A percentile compares a stretch with the other conserved stretches of the same genome.
phyloP scores from a whole-genome alignment of 2,329 filamentous ascomycete genomes.

The Venturia asperata region DNA sequence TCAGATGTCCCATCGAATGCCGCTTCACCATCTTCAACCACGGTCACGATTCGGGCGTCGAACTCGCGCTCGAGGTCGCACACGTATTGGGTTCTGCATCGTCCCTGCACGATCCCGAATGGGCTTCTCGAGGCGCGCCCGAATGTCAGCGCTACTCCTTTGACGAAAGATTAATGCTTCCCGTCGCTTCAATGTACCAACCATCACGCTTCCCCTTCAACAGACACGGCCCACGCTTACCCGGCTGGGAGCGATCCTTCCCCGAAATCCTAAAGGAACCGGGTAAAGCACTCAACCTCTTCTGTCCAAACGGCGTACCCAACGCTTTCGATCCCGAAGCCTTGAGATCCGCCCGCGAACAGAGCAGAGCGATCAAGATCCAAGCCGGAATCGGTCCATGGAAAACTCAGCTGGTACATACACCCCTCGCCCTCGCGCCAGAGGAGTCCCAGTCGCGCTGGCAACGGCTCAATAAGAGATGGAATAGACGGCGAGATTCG shows the following conservation, averaged over 20 bases:
- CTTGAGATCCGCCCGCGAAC: neutral
- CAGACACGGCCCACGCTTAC: neutral
- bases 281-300: neutral
- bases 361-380: neutral
- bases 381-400: neutral
- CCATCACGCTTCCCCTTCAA: neutral
- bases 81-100: neutral
- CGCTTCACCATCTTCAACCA: neutral
- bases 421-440: neutral
- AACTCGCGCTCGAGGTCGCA: neutral
- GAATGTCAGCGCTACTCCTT: constrained; percentile 2
- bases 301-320: neutral
- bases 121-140: neutral
- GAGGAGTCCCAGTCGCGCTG: neutral
- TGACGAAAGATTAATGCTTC: neutral
- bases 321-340: neutral
- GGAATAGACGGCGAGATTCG: neutral
- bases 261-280: neutral
- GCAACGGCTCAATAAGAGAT: neutral
- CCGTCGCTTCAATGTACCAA: neutral
- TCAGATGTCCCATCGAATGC: constrained; percentile 1
- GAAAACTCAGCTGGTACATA: neutral
- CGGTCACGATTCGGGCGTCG: neutral
- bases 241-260: neutral
- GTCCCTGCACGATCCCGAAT: neutral